Evolutionary conservation across 2,329 filamentous ascomycete species (phyloP), one percentile per base, ranked within the genome.

Genomic region (Tetracladium maxilliforme): DNA sequence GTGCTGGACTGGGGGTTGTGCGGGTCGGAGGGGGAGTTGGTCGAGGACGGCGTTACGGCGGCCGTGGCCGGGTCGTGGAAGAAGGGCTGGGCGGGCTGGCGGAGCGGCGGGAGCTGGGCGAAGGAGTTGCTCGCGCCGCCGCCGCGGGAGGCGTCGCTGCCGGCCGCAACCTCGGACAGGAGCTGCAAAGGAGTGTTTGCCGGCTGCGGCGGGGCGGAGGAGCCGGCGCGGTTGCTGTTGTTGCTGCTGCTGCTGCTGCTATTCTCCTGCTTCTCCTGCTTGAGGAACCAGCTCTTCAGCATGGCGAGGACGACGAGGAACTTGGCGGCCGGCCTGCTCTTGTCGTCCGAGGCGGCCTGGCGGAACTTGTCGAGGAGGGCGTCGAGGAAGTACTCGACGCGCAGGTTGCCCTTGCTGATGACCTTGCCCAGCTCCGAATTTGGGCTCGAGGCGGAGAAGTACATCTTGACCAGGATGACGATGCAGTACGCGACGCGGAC

Each of bases 271-370:
- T 69, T 56, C 40, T 64, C 32, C 52, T 57, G 31, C 43, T 45
- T 42, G 78, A 80, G 36, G 21, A 48, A 47, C 76, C 77, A 82
- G 14, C 61, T 65, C 21, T 68, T 67, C 14, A 86, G 51, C 70
- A 83, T 76, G 24, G 64, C 55, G 7, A 84, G 51, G 6, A 83
- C 71, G 30, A 80, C 59, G 3, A 77, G 55, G 33, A 84, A 84
- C 45, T 81, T 83, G 24, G 61, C 58, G 0, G 75, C 68, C 1
- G 74, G 70, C 2, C 73, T 61, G 22, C 69, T 79, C 30, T 63
- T 66, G 25, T 76, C 68, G 2, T 64, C 62, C 4, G 66, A 65
- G 0, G 74, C 73, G 0, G 72, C 62, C 19, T 63, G 59, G 30
- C 63, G 61, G 38, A 87, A 77, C 37, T 75, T 72, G 2, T 70